Evolutionary conservation across 1,284 basidiomycete genomes (phyloP), one percentile per base, ranked within the genome.

Genomic region (Sanghuangporus weigelae): DNA sequence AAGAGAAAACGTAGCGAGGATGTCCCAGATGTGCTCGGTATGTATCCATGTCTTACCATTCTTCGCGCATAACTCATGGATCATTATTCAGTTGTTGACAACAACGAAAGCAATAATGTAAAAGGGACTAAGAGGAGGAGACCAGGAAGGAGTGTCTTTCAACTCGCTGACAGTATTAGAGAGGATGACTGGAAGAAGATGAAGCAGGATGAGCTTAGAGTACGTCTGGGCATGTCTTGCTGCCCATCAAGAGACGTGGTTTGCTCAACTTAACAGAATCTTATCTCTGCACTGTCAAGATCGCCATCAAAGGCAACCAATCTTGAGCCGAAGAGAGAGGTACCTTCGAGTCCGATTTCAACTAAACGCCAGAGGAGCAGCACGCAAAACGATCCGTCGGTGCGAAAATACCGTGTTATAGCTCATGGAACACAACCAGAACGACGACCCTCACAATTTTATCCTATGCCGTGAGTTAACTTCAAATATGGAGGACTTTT

Each of bases 1-100:
- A 92, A 92, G 72, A 80, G 89, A 35, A 92, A 91, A 70, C 79
- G 90, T 39, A 87, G 83, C 50, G 90, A 92, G 68, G 90, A 90
- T 70, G 88, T 89, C 39, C 76, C 91, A 50, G 89, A 92, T 74
- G 89, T 87, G 49, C 78, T 92, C 67, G 85, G 89, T 87, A 75
- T 69, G 78, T 65, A 12, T 42, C 56, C 63, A 40, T 58, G 60
- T 66, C 64, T 57, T 57, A 64, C 60, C 62, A 46, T 58, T 50
- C 16, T 19, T 44, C 23, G 40, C 46, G 14, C 36, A 19, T 16
- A 31, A 36, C 12, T 40, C 38, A 50, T 62, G 67, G 61, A 62
- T 65, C 67, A 14, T 39, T 54, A 55, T 36, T 64, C 48, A 55
- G 56, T 59, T 39, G 14, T n/a, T 44, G 35, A 39, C n/a, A 10